Base-by-base conservation (phyloP, 2,329 filamentous ascomycete genomes). In the Scytalidium sp. region DNA sequence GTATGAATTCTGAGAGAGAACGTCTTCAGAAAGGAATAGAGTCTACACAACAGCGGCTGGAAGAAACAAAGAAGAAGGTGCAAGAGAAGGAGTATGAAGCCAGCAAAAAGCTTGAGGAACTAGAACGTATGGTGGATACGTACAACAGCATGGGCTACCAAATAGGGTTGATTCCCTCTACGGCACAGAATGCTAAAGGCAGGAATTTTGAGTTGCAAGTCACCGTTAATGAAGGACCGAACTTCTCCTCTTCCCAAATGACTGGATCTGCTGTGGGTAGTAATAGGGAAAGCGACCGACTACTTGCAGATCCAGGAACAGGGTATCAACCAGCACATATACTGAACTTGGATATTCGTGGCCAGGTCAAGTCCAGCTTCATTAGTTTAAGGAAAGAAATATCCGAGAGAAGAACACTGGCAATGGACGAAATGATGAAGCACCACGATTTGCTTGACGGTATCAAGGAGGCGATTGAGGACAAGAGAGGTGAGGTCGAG, bases 71-170 rank as follows among this genome's bases (percentile, higher is more conserved):
- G 73, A 86, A 82, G 57, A 86, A 83, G 57, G 87, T 94, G 1
- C 80, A 85, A 17, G 91, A 96, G 58, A 94, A 89, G 61, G 95
- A 99, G 69, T 69, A 80, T n/a, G 92, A 96, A 57, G 90, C 93
- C 0, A 90, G 87, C 60, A 79, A 79, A 45, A 93, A 88, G 62
- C 80, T 99, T 2, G 93, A 97, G 64, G 91, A 96, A 60, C 79
- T 99, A n/a, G 94, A 99, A 67, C 83, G 87, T 41, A 80, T 88
- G 49, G 88, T 97, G 22, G 90, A 97, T 66, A 83, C 83, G 47
- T 99, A 96, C 80, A 99, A 99, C 71, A 90, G 90, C 4, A 74
- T 96, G 23, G 93, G 90, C 13, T 99, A 99, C 69, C 89, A 97
- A 62, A 94, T 94, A 53, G 91, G 88, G 22, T 76, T 99, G 48